Conservation (phyloP, 805 yeast species). For the Teunomyces panamensis region DNA sequence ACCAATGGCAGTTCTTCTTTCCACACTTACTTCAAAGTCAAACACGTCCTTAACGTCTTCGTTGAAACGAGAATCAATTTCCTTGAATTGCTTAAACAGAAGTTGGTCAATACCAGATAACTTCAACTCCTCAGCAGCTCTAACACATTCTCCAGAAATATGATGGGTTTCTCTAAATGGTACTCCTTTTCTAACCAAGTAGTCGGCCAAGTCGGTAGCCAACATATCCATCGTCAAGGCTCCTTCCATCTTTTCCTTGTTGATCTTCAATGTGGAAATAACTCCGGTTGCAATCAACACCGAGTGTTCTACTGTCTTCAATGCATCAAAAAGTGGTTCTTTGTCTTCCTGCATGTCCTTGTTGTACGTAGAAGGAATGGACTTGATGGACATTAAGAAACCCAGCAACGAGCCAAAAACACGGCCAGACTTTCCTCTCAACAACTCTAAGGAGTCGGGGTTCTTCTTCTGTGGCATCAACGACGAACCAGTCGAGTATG, state of each 20-base stretch:
- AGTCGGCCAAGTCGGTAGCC: constrained; percentile 98
- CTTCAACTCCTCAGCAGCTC: constrained; percentile 75
- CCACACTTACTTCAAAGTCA: constrained; percentile 90
- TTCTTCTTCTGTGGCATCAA: constrained; percentile 99
- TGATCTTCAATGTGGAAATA: constrained; percentile 76
- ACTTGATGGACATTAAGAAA: constrained; percentile 91
- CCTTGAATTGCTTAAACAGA: constrained; percentile 70
- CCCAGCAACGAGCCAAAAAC: constrained; percentile 95
- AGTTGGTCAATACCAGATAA: constrained; percentile 85
- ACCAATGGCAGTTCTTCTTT: constrained; percentile 94
- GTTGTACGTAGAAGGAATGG: constrained; percentile 97
- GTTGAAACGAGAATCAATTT: constrained; percentile 76
- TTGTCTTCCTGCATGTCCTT: constrained; percentile 99
- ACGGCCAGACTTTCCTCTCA: constrained; percentile 97
- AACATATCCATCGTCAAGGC: constrained; percentile 98
- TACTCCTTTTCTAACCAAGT: constrained; percentile 94
- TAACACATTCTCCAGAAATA: constrained; percentile 96
- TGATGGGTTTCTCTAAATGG: constrained; percentile 99
- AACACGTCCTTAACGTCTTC: constrained; percentile 83
- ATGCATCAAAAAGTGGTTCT: constrained; percentile 93
- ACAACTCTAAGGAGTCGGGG: constrained; percentile 91
- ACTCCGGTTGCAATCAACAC: constrained; percentile 95
- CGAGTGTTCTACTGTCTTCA: constrained; percentile 91
- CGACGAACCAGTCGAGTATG: constrained; percentile 97
- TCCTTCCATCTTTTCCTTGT: constrained; percentile 72